Evolutionary conservation across 345 rosid species (phyloP).

Genomic region (Eucalyptus cloeziana): DNA sequence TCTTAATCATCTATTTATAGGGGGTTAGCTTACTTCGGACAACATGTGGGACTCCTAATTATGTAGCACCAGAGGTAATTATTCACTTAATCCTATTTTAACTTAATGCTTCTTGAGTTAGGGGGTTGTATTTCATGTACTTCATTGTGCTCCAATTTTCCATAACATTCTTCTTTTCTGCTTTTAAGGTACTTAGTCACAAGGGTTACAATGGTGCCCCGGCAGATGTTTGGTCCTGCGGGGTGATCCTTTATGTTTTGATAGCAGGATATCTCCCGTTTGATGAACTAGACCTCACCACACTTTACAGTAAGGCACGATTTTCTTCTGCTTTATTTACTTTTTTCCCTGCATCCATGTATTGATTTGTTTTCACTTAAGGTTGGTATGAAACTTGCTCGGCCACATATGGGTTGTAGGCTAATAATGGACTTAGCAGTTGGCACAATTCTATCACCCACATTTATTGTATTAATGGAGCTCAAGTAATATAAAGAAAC

Average conservation of each 20-base stretch:
- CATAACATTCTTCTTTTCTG: background rate
- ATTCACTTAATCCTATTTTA: background rate
- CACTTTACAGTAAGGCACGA: conserved; percentile 88
- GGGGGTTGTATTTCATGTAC: background rate
- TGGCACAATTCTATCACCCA: background rate
- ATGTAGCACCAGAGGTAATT: conserved; percentile 95
- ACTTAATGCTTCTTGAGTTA: background rate
- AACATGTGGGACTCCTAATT: conserved; percentile 96
- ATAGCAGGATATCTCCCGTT: conserved; percentile 98
- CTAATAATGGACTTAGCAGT: background rate
- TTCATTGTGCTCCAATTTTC: background rate
- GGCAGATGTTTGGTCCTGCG: conserved; percentile 98
- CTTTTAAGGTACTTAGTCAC: conserved; percentile 79
- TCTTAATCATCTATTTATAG: conserved; percentile 8
- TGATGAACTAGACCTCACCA: conserved; percentile 94
- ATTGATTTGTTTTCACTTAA: background rate
- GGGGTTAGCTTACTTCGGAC: conserved; percentile 83
- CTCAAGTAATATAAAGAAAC: background rate
- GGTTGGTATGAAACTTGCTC: background rate
- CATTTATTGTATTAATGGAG: background rate
- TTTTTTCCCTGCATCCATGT: background rate
- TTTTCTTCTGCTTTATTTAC: background rate
- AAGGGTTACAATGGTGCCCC: conserved; percentile 92
- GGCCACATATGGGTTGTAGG: background rate
- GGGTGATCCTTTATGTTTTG: conserved; percentile 89